These are phyloP conservation scores for Scortechinia acanthostroma DNA, from an alignment of 2,329 filamentous ascomycete species.

Conservation along the genomic window DNA sequence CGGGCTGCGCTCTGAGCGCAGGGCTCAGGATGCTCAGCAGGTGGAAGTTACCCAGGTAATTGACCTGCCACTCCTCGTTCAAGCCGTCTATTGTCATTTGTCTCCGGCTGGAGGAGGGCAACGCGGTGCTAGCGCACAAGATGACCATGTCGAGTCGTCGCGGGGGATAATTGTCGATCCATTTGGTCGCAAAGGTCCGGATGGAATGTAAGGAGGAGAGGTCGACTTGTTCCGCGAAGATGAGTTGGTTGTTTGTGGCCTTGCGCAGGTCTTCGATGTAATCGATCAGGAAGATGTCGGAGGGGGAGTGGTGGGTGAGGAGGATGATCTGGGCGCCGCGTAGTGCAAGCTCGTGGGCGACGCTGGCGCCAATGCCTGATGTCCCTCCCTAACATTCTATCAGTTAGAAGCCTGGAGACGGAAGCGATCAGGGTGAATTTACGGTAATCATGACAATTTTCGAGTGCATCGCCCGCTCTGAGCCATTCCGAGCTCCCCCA, in stretches of 20 bases:
- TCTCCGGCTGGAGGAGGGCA: constrained; percentile 55
- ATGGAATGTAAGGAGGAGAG: constrained; percentile 83
- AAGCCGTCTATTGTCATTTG: constrained; percentile 69
- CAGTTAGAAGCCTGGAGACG: neutral
- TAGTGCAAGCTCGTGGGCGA: constrained; percentile 67
- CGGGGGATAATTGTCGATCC: constrained; percentile 92
- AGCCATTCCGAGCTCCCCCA: constrained; percentile 65
- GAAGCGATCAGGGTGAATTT: constrained; percentile 16
- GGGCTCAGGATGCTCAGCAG: constrained; percentile 85
- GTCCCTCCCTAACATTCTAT: constrained; percentile 63
- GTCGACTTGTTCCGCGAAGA: constrained; percentile 93
- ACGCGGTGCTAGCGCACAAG: constrained; percentile 74
- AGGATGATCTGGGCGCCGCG: constrained; percentile 87
- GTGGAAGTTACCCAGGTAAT: constrained; percentile 94
- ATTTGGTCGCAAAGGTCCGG: constrained; percentile 87
- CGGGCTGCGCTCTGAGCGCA: constrained; percentile 80
- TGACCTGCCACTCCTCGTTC: constrained; percentile 87
- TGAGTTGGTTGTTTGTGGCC: constrained; percentile 72
- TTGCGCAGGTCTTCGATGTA: constrained; percentile 82
- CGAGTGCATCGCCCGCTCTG: constrained; percentile 82
- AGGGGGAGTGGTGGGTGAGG: constrained; percentile 73
- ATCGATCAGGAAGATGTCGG: constrained; percentile 83
- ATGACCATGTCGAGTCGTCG: constrained; percentile 85
- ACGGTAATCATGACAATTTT: constrained; percentile 90
- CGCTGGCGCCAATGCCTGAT: constrained; percentile 78